Conservation (phyloP, 768 basidiomycete species). For the Amanita jacksonii region DNA sequence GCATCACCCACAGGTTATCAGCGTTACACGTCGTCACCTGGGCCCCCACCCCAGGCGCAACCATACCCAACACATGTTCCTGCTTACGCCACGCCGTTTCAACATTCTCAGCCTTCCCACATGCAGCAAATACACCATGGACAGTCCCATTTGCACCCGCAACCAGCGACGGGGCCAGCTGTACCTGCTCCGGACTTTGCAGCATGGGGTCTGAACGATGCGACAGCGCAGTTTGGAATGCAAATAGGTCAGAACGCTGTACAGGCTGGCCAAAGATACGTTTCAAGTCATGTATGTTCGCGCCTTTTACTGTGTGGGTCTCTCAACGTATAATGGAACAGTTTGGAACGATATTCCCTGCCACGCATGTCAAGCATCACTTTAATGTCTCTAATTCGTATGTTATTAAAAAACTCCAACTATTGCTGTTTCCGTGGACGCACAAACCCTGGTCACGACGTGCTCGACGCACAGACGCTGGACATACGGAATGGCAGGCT, state of each 20-base stretch:
- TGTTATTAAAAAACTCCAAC: conserved; percentile 78
- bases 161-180: conserved; percentile 20
- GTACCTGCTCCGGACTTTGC: conserved; percentile 39
- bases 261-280: conserved; percentile 89
- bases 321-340: conserved; percentile 21
- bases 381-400: conserved; percentile 97
- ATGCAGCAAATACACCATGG: conserved; percentile 22
- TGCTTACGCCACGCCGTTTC: conserved; percentile 40
- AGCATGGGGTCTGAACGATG: conserved; percentile 83
- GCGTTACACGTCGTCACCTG: conserved; percentile 58
- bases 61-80: conserved; percentile 31
- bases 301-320: conserved; percentile 3
- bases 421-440: conserved; percentile 93
- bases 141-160: conserved; percentile 24
- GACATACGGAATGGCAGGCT: conserved; percentile 70
- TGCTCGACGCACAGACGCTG: conserved; percentile 51
- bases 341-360: conserved; percentile 76
- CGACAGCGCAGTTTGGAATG: conserved; percentile 93
- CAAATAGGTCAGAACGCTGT: conserved; percentile 90
- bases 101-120: conserved; percentile 32
- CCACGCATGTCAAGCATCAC: conserved; percentile 72
- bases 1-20: conserved; percentile 69
- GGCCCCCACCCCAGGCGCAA: conserved; percentile 22
- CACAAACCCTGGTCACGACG: conserved; percentile 83
- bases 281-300: conserved; percentile 79